Evolutionary conservation across 371 early-diverging fungal genomes (phyloP).

Genomic region (Rhizopus arrhizus): DNA sequence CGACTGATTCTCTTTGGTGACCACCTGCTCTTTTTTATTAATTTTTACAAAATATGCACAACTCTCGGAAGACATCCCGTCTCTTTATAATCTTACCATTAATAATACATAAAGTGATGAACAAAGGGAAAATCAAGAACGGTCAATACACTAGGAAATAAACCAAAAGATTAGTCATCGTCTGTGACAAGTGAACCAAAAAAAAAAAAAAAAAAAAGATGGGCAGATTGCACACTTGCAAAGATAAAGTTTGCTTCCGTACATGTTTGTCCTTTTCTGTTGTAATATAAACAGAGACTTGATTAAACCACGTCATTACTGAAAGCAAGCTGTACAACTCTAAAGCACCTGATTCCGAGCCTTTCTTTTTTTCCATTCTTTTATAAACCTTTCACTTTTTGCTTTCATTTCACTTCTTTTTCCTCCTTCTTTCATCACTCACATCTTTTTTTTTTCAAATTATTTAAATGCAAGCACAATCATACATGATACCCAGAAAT

Average conservation of each 20-base stretch:
- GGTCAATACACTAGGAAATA: neutral
- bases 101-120: neutral
- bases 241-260: slow-evolving; percentile 21
- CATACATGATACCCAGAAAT: slow-evolving; percentile 19
- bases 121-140: slow-evolving; percentile 3
- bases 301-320: slow-evolving; percentile 27
- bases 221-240: slow-evolving; percentile 7
- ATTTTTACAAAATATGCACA: neutral
- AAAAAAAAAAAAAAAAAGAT: neutral
- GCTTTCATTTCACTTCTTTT: slow-evolving; percentile 8
- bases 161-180: too few species aligned
- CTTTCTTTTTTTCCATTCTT: slow-evolving; percentile 4
- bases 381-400: slow-evolving; percentile 1
- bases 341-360: slow-evolving; percentile 19
- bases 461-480: slow-evolving; percentile 25
- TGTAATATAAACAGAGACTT: slow-evolving; percentile 5
- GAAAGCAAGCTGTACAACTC: slow-evolving; percentile 24
- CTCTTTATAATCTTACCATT: neutral
- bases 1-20: neutral
- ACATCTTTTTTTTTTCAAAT: slow-evolving; percentile 9
- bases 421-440: neutral
- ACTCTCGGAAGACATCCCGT: slow-evolving; percentile 5
- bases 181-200: neutral
- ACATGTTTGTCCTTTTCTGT: neutral
- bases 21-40: neutral